Base-by-base conservation (phyloP, 2,329 filamentous ascomycete genomes). In the Penicillium sp. region DNA sequence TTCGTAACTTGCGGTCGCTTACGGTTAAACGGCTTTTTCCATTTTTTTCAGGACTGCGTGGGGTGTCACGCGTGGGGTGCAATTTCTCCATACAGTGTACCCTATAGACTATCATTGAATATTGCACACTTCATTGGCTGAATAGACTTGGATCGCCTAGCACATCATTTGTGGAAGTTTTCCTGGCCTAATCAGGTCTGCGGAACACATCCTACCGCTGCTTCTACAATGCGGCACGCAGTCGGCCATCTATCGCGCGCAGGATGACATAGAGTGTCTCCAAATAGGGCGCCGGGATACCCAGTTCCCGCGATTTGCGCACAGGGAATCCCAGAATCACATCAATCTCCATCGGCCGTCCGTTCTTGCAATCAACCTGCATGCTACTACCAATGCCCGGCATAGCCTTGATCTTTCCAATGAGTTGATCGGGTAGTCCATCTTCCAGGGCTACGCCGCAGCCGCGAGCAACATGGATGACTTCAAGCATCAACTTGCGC, bases 251-350 rank as follows among this genome's bases (percentile, higher is more conserved):
- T 29, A 68, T 52, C 3, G 65, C 65, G 4, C 55, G 46, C 20
- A 67, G 39, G 39, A 68, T 44, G 6, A 69, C 64, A 54, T 71
- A 71, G 7, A 75, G 54, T 18, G 69, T 66, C 54, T 70, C 71
- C 54, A 75, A 50, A 15, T 63, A 67, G 1, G 73, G 72, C 1
- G 69, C 69, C n/a, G 62, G 52, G 20, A 76, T 64, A 0, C 67
- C 66, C 12, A 72, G 55, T 46, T 75, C 70, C 40, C 59, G 64
- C 1, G 71, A 68, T 54, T 69, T 74, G 44, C 56, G 58, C 49
- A 72, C 67, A 4, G 72, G 70, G 39, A 66, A 70, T 0, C 74
- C 75, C 23, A 77, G 51, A 24, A 77, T 76, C 1, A 76, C 72
- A 46, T 76, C 73, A n/a, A 75, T 66, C 55, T 76, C 74, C 66